Evolutionary conservation across 2,329 filamentous ascomycete genomes (phyloP), one percentile per base, ranked within the genome.

Genomic region (Colletotrichum karsti): DNA sequence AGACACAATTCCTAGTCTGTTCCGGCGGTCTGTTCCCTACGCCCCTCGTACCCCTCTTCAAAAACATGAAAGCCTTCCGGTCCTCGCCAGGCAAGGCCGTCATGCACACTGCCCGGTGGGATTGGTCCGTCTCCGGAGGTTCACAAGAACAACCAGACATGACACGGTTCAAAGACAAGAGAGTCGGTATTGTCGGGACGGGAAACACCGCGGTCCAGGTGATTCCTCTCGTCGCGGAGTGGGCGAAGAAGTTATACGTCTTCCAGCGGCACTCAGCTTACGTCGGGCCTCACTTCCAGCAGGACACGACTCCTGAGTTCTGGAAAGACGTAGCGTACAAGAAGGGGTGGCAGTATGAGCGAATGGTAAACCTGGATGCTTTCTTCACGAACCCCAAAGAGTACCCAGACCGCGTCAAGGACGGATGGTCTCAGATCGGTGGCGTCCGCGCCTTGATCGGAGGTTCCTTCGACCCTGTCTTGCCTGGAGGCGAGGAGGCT

Each of bases 251-350:
- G 33, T 71, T 88, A 1, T 86, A 82, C 67, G 84, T 89, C n/a
- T 81, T 88, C 71, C 86, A 89, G 72, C 82, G 86, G 2, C 88
- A 87, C 1, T 85, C 86, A 4, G 78, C 81, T 0, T 75, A 75
- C 0, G 77, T 85, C 4, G 77, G 77, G n/a, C 69, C 71, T 18
- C 81, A 82, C 4, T 77, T 71, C 7, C 77, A 84, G 39, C 70
- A 73, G 5, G 58, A 74, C 2, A 86, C 82, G 0, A 80, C 86
- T 37, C 74, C 75, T 0, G 75, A 77, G 8, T 75, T 80, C 54
- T 88, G 44, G 57, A 71, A 64, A 20, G 73, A 72, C 55, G 73
- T 81, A 6, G 74, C 82, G 4, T 71, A 70, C 7, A 69, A 74
- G 24, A 72, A 75, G 3, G 86, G 86, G 4, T 90, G 87, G 88